Evolutionary conservation across 352 stramenopile genomes (phyloP).

Genomic region (Phytophthora podocarpi): DNA sequence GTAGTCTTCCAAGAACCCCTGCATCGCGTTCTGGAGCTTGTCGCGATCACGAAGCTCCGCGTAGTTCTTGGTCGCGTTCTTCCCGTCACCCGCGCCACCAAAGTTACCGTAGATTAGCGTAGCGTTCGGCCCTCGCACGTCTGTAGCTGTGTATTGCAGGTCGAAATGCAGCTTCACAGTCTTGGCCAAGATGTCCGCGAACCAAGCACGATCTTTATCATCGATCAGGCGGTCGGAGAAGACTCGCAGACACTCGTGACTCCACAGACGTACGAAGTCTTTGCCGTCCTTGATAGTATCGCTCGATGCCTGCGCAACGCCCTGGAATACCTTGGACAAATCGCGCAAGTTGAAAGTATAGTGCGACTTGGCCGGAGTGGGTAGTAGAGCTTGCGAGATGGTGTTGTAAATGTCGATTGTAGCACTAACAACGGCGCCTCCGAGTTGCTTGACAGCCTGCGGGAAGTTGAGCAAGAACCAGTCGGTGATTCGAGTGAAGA

Average conservation of each 20-base stretch:
- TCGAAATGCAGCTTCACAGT: conserved; percentile 85
- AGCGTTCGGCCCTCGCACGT: conserved; percentile 61
- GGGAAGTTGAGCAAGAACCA: conserved; percentile 90
- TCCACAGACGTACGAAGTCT: conserved; percentile 90
- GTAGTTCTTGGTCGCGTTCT: conserved; percentile 79
- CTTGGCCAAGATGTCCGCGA: conserved; percentile 65
- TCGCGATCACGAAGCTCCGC: conserved; percentile 87
- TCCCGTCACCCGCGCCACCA: conserved; percentile 57
- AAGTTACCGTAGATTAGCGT: conserved; percentile 92
- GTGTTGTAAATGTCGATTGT: conserved; percentile 94
- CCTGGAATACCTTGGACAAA: conserved; percentile 93
- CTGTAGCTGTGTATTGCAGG: conserved; percentile 65
- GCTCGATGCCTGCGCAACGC: conserved; percentile 82
- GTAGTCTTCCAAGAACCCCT: conserved; percentile 94
- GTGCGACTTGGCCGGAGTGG: conserved; percentile 93
- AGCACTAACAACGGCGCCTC: conserved; percentile 67
- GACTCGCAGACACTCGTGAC: conserved; percentile 91
- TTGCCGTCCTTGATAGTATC: conserved; percentile 86
- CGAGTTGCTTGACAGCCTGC: conserved; percentile 81
- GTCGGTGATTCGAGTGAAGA: conserved; percentile 91
- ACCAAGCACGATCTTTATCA: conserved; percentile 89
- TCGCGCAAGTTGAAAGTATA: conserved; percentile 96
- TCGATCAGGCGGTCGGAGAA: conserved; percentile 93
- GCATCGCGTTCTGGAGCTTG: conserved; percentile 85
- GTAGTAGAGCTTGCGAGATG: conserved; percentile 89